Evolutionary conservation across 345 rosid species (phyloP).

Genomic region (Crucihimalaya himalaica): DNA sequence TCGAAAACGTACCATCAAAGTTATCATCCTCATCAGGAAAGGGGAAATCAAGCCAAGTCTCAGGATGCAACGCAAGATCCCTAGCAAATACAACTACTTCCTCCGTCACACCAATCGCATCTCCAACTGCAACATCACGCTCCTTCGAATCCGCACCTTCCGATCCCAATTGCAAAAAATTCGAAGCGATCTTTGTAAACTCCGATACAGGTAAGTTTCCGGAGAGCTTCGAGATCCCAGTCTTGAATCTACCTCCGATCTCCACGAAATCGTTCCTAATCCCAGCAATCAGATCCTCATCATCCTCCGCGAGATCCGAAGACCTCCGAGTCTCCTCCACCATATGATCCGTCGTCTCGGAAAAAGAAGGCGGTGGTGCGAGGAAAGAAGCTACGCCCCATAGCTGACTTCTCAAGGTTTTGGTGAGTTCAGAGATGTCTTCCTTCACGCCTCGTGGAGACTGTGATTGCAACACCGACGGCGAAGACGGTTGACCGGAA

Average conservation of each 20-base stretch:
- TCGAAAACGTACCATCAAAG: constrained; percentile 61
- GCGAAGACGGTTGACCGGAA: constrained; percentile 29
- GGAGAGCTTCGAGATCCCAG: constrained; percentile 71
- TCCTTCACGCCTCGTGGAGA: constrained; percentile 80
- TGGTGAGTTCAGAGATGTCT: constrained; percentile 74
- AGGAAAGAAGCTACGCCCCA: constrained; percentile 97
- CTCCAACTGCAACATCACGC: constrained; percentile 31
- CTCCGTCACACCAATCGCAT: constrained; percentile 70
- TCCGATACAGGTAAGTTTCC: constrained; percentile 52
- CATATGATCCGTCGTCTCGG: constrained; percentile 34
- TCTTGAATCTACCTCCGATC: constrained; percentile 56
- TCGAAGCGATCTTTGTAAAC: constrained; percentile 52
- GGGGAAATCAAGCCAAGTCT: constrained; percentile 96
- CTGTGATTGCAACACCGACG: constrained; percentile 37
- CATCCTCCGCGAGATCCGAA: constrained; percentile 31
- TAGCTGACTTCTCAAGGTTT: constrained; percentile 70
- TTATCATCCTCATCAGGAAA: constrained; percentile 76
- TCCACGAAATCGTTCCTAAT: constrained; percentile 43
- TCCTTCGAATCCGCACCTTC: constrained; percentile 42
- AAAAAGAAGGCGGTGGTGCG: constrained; percentile 54
- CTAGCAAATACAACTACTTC: constrained; percentile 86
- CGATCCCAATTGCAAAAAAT: constrained; percentile 50
- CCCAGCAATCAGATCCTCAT: constrained; percentile 40
- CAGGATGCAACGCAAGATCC: constrained; percentile 89
- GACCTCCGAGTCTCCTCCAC: constrained; percentile 46